Percentiles rank a stretch among this genome's conserved stretches.
These are phyloP conservation scores for Metschnikowia peoriensis DNA, from an alignment of 805 yeast species.

Conservation along the genomic window DNA sequence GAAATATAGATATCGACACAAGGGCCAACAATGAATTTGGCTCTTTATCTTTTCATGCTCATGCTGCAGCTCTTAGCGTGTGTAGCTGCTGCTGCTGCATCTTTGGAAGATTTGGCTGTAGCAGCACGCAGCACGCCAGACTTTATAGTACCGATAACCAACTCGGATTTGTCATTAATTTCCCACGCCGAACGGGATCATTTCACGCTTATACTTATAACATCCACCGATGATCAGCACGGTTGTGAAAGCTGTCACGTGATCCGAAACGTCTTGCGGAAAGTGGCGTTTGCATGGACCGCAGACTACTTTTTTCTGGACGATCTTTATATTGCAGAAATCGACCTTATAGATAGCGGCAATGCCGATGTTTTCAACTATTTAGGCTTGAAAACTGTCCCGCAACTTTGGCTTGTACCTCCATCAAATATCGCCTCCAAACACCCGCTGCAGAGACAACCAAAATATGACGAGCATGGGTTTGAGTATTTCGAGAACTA, in stretches of 20 bases:
- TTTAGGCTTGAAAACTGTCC: constrained; percentile 50
- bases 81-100: not conserved
- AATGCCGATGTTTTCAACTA: constrained; percentile 42
- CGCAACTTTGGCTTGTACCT: constrained; percentile 69
- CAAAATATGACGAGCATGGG: constrained; percentile 22
- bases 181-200: constrained; percentile 38
- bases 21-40: not conserved
- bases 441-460: constrained; percentile 8
- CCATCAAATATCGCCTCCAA: constrained; percentile 31
- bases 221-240: constrained; percentile 45
- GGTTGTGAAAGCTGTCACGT: constrained; percentile 49
- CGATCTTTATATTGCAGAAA: constrained; percentile 45
- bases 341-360: constrained; percentile 46
- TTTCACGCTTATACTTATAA: constrained; percentile 50
- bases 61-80: not conserved
- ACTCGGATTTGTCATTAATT: constrained; percentile 12
- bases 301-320: constrained; percentile 41
- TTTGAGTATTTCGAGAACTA: constrained; percentile 16
- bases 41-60: not conserved
- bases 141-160: constrained; percentile 10
- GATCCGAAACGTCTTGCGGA: constrained; percentile 40
- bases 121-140: constrained; percentile 8
- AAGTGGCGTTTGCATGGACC: constrained; percentile 44
- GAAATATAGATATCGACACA: too few species aligned
- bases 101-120: not conserved